Conservation (phyloP, 2,329 filamentous ascomycete species). For the Niveomyces coronatus region DNA sequence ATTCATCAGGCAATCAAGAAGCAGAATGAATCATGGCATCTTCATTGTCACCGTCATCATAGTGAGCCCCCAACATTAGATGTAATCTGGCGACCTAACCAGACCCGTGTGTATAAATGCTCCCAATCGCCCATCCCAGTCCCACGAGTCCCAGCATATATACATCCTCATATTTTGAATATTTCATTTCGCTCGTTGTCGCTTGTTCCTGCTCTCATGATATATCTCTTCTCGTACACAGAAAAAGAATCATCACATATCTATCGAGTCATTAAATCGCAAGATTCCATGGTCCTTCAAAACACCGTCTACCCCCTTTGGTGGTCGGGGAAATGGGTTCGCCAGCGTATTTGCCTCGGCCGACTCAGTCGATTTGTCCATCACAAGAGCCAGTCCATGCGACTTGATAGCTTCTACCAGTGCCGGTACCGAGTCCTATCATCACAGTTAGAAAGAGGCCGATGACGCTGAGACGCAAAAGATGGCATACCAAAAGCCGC, state of each 20-base stretch:
- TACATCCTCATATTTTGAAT: too few species aligned
- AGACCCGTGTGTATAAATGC: too few species aligned
- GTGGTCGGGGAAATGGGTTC: slow-evolving; percentile 50
- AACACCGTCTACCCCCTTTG: slow-evolving; percentile 78
- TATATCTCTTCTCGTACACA: too few species aligned
- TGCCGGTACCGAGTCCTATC: slow-evolving; percentile 88
- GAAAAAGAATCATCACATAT: slow-evolving; percentile 25
- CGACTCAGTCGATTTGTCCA: slow-evolving; percentile 63
- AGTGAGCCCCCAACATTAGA: background rate
- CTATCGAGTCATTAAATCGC: slow-evolving; percentile 87
- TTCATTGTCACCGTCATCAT: too few species aligned
- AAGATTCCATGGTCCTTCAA: slow-evolving; percentile 79
- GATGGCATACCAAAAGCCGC: slow-evolving; percentile 61
- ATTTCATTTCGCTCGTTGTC: too few species aligned
- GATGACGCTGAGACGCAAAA: background rate
- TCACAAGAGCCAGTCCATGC: slow-evolving; percentile 82
- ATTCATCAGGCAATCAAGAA: slow-evolving; percentile 3
- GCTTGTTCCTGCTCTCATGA: too few species aligned
- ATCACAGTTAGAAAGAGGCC: slow-evolving; percentile 10
- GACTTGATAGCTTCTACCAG: slow-evolving; percentile 91
- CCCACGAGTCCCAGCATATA: too few species aligned
- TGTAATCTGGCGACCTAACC: too few species aligned
- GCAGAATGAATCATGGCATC: too few species aligned
- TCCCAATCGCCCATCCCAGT: too few species aligned
- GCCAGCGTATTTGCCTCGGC: slow-evolving; percentile 28